These are phyloP conservation scores for Aspergillus oerlinghausenensis DNA, from an alignment of 2,329 filamentous ascomycete species.

Conservation along the genomic window DNA sequence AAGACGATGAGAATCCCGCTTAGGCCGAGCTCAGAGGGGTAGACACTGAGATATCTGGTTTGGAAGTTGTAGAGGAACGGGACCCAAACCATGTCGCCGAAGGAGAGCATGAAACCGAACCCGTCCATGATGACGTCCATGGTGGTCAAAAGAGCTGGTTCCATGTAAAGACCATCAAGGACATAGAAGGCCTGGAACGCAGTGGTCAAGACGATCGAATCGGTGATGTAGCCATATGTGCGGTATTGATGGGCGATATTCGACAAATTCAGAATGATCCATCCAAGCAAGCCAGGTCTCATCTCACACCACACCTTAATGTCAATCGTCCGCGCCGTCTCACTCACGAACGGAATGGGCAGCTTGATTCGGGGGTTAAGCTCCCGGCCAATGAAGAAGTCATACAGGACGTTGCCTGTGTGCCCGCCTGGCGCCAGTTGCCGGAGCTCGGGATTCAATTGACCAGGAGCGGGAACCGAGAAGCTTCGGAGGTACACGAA, in stretches of 20 bases:
- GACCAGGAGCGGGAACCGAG: slow-evolving; percentile 57
- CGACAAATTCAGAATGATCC: slow-evolving; percentile 78
- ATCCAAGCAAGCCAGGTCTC: slow-evolving; percentile 85
- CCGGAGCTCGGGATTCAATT: slow-evolving; percentile 66
- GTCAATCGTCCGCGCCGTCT: slow-evolving; percentile 61
- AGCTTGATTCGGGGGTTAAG: slow-evolving; percentile 75
- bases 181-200: slow-evolving; percentile 76
- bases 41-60: slow-evolving; percentile 75
- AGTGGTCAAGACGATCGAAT: slow-evolving; percentile 78
- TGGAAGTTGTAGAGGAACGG: slow-evolving; percentile 86
- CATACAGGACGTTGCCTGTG: slow-evolving; percentile 81
- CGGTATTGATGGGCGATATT: slow-evolving; percentile 86
- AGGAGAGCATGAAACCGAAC: slow-evolving; percentile 91
- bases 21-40: slow-evolving; percentile 74
- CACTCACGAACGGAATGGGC: slow-evolving; percentile 68
- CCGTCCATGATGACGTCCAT: slow-evolving; percentile 93
- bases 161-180: slow-evolving; percentile 80
- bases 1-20: slow-evolving; percentile 61
- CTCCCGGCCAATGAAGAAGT: slow-evolving; percentile 95
- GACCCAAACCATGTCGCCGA: slow-evolving; percentile 89
- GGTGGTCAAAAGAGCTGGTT: slow-evolving; percentile 82
- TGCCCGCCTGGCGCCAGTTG: slow-evolving; percentile 78
- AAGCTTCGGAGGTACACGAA: slow-evolving; percentile 83
- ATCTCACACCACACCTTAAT: slow-evolving; percentile 88
- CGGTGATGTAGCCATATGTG: slow-evolving; percentile 74